phyloP scores from a whole-genome alignment of 495 filamentous ascomycete species.

The Neurospora sp. region DNA sequence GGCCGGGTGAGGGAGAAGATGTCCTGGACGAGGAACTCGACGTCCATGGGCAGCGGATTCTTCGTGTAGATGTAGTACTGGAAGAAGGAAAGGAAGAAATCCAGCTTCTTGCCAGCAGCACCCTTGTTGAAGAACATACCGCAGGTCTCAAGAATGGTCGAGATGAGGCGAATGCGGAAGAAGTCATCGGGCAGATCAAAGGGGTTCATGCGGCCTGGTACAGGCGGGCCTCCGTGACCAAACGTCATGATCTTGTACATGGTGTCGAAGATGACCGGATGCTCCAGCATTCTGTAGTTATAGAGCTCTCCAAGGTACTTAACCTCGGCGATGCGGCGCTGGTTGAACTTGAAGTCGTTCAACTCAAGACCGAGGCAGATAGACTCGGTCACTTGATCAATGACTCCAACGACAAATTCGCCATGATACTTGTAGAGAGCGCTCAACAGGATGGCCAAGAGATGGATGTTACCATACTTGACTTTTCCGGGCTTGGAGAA shows the following conservation, averaged over 20 bases:
- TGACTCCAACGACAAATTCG: constrained; percentile 74
- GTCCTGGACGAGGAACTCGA: constrained; percentile 94
- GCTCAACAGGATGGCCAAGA: constrained; percentile 83
- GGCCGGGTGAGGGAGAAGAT: constrained; percentile 74
- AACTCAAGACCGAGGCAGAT: constrained; percentile 83
- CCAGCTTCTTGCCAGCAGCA: constrained; percentile 87
- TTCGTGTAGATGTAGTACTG: constrained; percentile 98
- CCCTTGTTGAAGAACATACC: constrained; percentile 94
- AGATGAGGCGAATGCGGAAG: constrained; percentile 85
- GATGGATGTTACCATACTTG: constrained; percentile 94
- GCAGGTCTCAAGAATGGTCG: constrained; percentile 86
- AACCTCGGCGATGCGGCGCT: constrained; percentile 88
- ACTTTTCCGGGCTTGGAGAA: constrained; percentile 95
- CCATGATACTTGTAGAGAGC: constrained; percentile 85
- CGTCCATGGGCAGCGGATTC: constrained; percentile 86
- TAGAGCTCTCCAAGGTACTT: constrained; percentile 97
- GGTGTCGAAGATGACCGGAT: constrained; percentile 88
- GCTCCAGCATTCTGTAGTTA: constrained; percentile 95
- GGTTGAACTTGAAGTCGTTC: constrained; percentile 97
- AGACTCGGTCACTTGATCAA: constrained; percentile 84
- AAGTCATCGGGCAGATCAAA: constrained; percentile 90
- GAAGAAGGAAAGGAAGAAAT: constrained; percentile 96
- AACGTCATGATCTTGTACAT: constrained; percentile 91
- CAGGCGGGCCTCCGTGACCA: constrained; percentile 76
- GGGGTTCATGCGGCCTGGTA: constrained; percentile 59